A percentile compares a stretch with the other conserved stretches of the same genome.
Evolutionary conservation across 2,329 filamentous ascomycete species (phyloP).

Genomic region (Aspergillus glaucus): DNA sequence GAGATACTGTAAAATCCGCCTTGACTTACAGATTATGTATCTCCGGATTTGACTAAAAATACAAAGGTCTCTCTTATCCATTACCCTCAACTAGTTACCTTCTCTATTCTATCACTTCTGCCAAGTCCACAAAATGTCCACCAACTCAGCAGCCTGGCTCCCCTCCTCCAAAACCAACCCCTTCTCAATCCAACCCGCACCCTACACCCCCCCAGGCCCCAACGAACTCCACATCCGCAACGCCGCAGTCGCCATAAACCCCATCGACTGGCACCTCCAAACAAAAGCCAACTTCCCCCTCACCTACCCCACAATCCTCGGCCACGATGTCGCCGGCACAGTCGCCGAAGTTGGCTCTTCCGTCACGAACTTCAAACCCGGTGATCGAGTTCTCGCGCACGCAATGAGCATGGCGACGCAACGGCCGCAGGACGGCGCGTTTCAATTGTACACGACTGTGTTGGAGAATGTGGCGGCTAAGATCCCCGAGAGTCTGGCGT

Average conservation of each 20-base stretch:
- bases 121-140: background rate
- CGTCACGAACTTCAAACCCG: conserved; percentile 9
- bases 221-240: conserved; percentile 19
- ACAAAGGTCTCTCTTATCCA: too few species aligned
- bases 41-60: too few species aligned
- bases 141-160: conserved; percentile 17
- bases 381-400: conserved; percentile 25
- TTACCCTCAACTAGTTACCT: too few species aligned
- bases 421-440: conserved; percentile 14
- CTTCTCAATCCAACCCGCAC: conserved; percentile 11
- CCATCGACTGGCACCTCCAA: conserved; percentile 31
- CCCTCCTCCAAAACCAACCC: conserved; percentile 6
- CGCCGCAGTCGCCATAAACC: conserved; percentile 20
- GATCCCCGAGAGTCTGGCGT: conserved; percentile 24
- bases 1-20: too few species aligned
- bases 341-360: conserved; percentile 6
- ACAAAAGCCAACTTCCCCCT: conserved; percentile 5
- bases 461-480: conserved; percentile 10
- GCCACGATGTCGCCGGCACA: conserved; percentile 14
- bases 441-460: conserved; percentile 27
- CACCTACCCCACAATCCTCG: conserved; percentile 10
- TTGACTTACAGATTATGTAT: background rate
- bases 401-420: conserved; percentile 8
- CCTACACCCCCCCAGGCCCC: conserved; percentile 5
- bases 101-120: too few species aligned